Conservation (phyloP, 768 basidiomycete genomes). For the Psilocybe cubensis region DNA sequence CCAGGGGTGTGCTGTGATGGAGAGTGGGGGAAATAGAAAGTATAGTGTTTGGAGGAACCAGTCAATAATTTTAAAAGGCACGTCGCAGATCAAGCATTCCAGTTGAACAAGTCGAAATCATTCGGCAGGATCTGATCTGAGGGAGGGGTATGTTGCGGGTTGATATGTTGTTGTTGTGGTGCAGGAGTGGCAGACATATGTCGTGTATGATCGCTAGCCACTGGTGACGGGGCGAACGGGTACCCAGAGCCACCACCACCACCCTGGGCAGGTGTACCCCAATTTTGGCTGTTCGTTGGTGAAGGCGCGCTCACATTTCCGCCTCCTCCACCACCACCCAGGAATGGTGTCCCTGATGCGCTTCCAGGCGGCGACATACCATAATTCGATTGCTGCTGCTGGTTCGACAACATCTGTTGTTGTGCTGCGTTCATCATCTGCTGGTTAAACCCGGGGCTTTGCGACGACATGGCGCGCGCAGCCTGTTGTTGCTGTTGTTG, state of each 20-base stretch:
- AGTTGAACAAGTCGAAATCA: slow-evolving; percentile 66
- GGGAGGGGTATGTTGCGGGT: slow-evolving; percentile 42
- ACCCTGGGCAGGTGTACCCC: slow-evolving; percentile 27
- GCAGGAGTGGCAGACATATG: slow-evolving; percentile 57
- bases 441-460: slow-evolving; percentile 39
- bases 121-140: slow-evolving; percentile 44
- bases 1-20: neutral
- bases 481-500: slow-evolving; percentile 45
- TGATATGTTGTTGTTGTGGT: slow-evolving; percentile 40
- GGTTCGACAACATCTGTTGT: slow-evolving; percentile 23
- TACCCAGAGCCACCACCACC: slow-evolving; percentile 29
- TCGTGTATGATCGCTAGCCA: slow-evolving; percentile 40
- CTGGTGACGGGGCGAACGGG: slow-evolving; percentile 43
- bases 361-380: slow-evolving; percentile 49
- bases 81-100: slow-evolving; percentile 41
- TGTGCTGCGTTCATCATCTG: slow-evolving; percentile 31
- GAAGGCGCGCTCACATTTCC: slow-evolving; percentile 31
- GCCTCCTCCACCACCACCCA: slow-evolving; percentile 29
- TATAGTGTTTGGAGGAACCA: neutral
- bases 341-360: slow-evolving; percentile 29
- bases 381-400: slow-evolving; percentile 33
- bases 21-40: slow-evolving; percentile 1
- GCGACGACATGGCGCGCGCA: slow-evolving; percentile 37
- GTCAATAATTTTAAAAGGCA: neutral
- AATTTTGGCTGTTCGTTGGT: slow-evolving; percentile 35